Evolutionary conservation across 1,284 basidiomycete genomes (phyloP).

Genomic region (Flammula alnicola): DNA sequence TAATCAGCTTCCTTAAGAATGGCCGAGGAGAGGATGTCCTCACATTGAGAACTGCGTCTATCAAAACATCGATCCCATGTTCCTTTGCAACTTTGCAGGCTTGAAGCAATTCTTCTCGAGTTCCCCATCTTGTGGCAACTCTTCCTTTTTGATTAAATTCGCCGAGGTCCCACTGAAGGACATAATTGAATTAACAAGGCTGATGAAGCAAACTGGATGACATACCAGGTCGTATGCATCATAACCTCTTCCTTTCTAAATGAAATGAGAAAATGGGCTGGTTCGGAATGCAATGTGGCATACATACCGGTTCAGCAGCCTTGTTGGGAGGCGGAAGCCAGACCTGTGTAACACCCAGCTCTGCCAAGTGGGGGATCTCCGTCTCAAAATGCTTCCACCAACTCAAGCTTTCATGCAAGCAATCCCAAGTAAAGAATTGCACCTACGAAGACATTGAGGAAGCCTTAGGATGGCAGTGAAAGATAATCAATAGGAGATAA

Average conservation of each 20-base stretch:
- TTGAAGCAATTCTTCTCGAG: slow-evolving; percentile 77
- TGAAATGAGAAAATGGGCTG: slow-evolving; percentile 1
- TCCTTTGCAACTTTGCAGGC: slow-evolving; percentile 65
- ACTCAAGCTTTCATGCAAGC: slow-evolving; percentile 57
- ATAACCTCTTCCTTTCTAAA: slow-evolving; percentile 71
- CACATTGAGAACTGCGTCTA: slow-evolving; percentile 82
- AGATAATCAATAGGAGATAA: not conserved
- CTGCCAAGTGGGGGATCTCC: slow-evolving; percentile 71
- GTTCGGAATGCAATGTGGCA: not conserved
- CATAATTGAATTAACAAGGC: not conserved
- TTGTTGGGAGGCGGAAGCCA: slow-evolving; percentile 84
- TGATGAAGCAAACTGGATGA: not conserved
- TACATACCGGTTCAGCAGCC: slow-evolving; percentile 60
- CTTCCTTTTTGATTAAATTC: slow-evolving; percentile 90
- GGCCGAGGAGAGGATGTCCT: slow-evolving; percentile 25
- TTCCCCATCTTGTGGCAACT: slow-evolving; percentile 90
- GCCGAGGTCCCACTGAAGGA: slow-evolving; percentile 82
- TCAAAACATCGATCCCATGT: slow-evolving; percentile 66
- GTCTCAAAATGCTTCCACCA: slow-evolving; percentile 86
- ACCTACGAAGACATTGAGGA: slow-evolving; percentile 46
- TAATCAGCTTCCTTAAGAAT: slow-evolving; percentile 4
- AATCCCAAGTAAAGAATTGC: slow-evolving; percentile 87
- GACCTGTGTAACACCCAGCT: slow-evolving; percentile 83
- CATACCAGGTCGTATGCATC: slow-evolving; percentile 81
- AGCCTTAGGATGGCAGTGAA: not conserved